Evolutionary conservation across 768 basidiomycete genomes (phyloP).

Genomic region (Kwoniella sp.): DNA sequence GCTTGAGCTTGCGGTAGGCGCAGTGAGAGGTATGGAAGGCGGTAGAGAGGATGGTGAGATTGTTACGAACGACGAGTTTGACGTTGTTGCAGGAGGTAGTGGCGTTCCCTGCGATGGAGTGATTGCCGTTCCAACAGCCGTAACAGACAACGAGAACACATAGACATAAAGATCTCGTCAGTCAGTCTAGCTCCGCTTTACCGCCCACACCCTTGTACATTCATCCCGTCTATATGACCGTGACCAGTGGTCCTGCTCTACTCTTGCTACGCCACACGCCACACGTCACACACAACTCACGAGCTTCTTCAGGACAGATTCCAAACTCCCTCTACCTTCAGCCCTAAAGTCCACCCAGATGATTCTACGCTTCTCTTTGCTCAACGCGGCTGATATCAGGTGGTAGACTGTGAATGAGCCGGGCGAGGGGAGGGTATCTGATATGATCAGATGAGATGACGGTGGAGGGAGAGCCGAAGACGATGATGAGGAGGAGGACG

Average conservation of each 20-base stretch:
- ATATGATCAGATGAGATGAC: slow-evolving; percentile 44
- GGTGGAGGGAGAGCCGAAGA: slow-evolving; percentile 35
- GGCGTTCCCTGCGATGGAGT: slow-evolving; percentile 33
- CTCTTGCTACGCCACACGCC: background rate
- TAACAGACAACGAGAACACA: background rate
- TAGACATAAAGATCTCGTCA: background rate
- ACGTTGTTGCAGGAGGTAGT: slow-evolving; percentile 19
- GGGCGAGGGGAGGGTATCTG: slow-evolving; percentile 46
- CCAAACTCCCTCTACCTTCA: slow-evolving; percentile 43
- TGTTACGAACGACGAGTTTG: slow-evolving; percentile 25
- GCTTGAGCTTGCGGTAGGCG: background rate
- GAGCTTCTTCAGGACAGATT: slow-evolving; percentile 48
- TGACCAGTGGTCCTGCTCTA: too few relatives aligned
- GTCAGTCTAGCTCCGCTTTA: too few relatives aligned
- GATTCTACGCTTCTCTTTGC: slow-evolving; percentile 23
- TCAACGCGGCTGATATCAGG: slow-evolving; percentile 35
- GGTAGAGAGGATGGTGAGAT: slow-evolving; percentile 39
- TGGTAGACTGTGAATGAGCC: slow-evolving; percentile 47
- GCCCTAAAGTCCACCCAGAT: slow-evolving; percentile 46
- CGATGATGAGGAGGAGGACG: slow-evolving; percentile 5
- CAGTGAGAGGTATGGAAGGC: background rate
- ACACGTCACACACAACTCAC: too few relatives aligned
- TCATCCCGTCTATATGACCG: too few relatives aligned
- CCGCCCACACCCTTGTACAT: too few relatives aligned
- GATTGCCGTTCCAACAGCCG: too few relatives aligned